Evolutionary conservation across 1,284 basidiomycete genomes (phyloP).

Genomic region (Sporisorium iseilematis-ciliati): DNA sequence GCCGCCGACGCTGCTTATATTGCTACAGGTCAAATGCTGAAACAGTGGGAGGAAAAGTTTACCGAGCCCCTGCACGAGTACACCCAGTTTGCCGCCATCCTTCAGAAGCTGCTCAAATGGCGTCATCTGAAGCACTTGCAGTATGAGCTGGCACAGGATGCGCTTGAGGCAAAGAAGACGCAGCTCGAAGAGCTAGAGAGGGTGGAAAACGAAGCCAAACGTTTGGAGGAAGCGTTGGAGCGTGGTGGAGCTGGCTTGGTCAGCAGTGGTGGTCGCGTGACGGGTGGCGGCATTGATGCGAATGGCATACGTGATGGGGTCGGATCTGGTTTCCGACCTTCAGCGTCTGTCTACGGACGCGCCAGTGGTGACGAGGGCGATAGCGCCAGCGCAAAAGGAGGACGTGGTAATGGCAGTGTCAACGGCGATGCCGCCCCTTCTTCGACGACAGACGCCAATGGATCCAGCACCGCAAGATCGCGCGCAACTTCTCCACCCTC

Average conservation of each 20-base stretch:
- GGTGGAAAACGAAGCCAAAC: conserved; percentile 87
- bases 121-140: conserved; percentile 98
- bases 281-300: conserved; percentile 37
- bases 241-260: conserved; percentile 58
- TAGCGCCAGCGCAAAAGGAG: neutral
- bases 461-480: conserved; percentile 7
- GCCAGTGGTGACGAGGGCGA: conserved; percentile 32
- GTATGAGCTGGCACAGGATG: conserved; percentile 94
- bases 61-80: conserved; percentile 97
- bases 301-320: conserved; percentile 51
- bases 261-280: conserved; percentile 21
- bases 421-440: conserved; percentile 5
- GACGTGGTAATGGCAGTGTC: neutral
- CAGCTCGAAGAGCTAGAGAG: conserved; percentile 90
- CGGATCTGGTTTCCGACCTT: conserved; percentile 40
- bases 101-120: conserved; percentile 92
- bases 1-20: conserved; percentile 94
- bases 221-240: conserved; percentile 86
- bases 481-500: conserved; percentile 35
- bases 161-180: conserved; percentile 86
- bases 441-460: conserved; percentile 1
- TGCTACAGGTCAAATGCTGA: conserved; percentile 76
- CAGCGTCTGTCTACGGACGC: conserved; percentile 33
- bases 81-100: conserved; percentile 91
- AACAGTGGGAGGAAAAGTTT: conserved; percentile 79